Conservation (phyloP, 352 stramenopile genomes). For the Thalassiosira sp. region DNA sequence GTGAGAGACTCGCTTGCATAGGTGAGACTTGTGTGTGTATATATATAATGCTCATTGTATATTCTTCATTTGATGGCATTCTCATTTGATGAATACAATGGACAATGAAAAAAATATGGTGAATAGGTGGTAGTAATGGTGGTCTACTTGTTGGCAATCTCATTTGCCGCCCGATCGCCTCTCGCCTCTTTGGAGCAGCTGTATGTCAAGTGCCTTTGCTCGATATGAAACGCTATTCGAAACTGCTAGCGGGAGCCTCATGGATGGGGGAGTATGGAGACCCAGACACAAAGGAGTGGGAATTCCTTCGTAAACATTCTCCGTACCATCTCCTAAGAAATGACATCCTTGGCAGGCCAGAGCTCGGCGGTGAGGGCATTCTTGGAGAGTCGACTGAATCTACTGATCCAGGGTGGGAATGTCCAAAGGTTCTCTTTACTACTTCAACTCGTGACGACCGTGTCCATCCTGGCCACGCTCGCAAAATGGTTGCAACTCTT, state of each 20-base stretch:
- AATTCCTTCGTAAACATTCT: slow-evolving; percentile 54
- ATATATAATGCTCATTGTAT: too few species aligned
- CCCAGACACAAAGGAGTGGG: slow-evolving; percentile 59
- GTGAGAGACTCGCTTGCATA: slow-evolving; percentile 88
- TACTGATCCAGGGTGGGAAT: slow-evolving; percentile 37
- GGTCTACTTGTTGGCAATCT: slow-evolving; percentile 88
- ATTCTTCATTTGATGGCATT: not conserved
- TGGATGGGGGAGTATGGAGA: slow-evolving; percentile 80
- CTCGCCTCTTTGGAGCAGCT: slow-evolving; percentile 86
- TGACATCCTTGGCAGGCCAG: slow-evolving; percentile 40
- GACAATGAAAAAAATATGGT: not conserved
- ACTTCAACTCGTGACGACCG: slow-evolving; percentile 72
- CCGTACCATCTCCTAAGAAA: slow-evolving; percentile 63
- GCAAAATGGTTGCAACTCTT: slow-evolving; percentile 70
- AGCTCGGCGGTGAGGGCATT: slow-evolving; percentile 7
- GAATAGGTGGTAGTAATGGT: slow-evolving; percentile 28
- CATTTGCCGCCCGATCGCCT: slow-evolving; percentile 81
- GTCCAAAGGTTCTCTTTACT: slow-evolving; percentile 62
- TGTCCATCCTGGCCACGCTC: slow-evolving; percentile 70
- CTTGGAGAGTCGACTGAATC: slow-evolving; percentile 21
- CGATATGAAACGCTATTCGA: slow-evolving; percentile 93
- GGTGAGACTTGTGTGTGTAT: slow-evolving; percentile 55
- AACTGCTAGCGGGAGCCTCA: slow-evolving; percentile 87
- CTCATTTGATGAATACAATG: not conserved
- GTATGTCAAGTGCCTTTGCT: slow-evolving; percentile 89